Percentiles rank a stretch among this genome's conserved stretches.
phyloP scores from a whole-genome alignment of 2,329 filamentous ascomycete genomes.

The Verticillium klebahnii region DNA sequence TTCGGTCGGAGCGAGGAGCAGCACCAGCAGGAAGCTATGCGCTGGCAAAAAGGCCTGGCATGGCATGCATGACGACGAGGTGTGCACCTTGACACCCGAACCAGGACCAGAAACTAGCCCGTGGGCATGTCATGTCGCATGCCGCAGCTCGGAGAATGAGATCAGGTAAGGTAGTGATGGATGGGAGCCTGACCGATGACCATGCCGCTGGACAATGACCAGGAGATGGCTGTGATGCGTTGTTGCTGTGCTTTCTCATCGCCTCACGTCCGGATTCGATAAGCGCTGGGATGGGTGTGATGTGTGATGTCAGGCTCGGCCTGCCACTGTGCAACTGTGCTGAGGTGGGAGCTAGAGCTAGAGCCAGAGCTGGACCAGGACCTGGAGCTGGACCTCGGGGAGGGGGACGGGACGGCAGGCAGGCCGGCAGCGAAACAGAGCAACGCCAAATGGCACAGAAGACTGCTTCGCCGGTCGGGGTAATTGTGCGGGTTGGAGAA shows the following conservation, averaged over 20 bases:
- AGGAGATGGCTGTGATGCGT: neutral
- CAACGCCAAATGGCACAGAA: neutral
- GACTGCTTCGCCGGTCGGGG: neutral
- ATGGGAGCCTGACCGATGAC: neutral
- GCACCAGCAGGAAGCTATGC: slow-evolving; percentile 37
- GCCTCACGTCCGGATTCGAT: neutral
- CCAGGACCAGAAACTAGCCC: slow-evolving; percentile 22
- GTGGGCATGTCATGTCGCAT: slow-evolving; percentile 5
- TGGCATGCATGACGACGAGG: slow-evolving; percentile 55
- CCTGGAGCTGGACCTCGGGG: neutral
- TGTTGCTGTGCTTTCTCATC: neutral
- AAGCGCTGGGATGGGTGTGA: neutral
- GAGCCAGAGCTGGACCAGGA: no score
- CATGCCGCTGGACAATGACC: no score
- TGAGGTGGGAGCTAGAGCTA: neutral
- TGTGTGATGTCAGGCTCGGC: neutral
- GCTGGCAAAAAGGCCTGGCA: slow-evolving; percentile 27
- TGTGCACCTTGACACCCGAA: slow-evolving; percentile 46
- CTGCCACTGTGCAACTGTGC: neutral
- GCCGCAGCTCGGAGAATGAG: slow-evolving; percentile 3
- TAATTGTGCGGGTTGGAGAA: neutral
- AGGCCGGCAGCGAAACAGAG: neutral
- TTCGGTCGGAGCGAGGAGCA: slow-evolving; percentile 35
- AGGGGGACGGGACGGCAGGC: no score
- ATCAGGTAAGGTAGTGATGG: slow-evolving; percentile 13